phyloP scores from a whole-genome alignment of 495 filamentous ascomycete species.

The Achaetomiella virescens region DNA sequence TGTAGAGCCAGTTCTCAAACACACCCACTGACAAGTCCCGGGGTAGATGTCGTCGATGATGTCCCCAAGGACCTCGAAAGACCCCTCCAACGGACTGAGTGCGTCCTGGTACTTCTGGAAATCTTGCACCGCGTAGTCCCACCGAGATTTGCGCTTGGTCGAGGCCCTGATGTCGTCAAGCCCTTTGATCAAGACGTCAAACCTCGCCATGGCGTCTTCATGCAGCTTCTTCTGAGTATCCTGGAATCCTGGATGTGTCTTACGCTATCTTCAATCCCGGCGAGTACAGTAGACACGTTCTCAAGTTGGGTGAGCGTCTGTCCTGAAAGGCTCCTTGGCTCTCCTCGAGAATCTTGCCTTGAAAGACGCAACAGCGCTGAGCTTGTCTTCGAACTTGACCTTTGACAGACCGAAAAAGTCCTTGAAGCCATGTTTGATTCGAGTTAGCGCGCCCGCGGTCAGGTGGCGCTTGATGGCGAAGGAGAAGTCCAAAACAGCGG shows the following conservation, averaged over 20 bases:
- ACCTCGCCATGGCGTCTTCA: constrained; percentile 10
- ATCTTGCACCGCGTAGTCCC: constrained; percentile 24
- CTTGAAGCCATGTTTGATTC: constrained; percentile 25
- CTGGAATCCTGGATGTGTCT: constrained; percentile 17
- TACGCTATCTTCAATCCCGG: constrained; percentile 16
- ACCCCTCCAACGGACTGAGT: constrained; percentile 7
- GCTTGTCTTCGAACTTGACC: constrained; percentile 23
- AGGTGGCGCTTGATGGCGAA: constrained; percentile 24
- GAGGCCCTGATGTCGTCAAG: constrained; percentile 19
- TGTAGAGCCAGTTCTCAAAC: constrained; percentile 9
- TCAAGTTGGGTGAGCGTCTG: constrained; percentile 19
- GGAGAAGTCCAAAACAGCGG: constrained; percentile 23
- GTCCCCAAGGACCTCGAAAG: constrained; percentile 1
- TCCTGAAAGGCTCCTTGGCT: constrained; percentile 27
- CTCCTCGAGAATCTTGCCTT: constrained; percentile 27
- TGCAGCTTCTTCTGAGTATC: constrained; percentile 15
- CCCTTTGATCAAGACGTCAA: constrained; percentile 14
- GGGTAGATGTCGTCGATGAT: constrained; percentile 16
- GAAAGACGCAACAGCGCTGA: constrained; percentile 12
- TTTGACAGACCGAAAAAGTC: constrained; percentile 25
- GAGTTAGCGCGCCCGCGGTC: constrained; percentile 15
- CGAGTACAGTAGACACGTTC: constrained; percentile 11
- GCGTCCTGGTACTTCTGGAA: constrained; percentile 13
- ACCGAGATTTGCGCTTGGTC: constrained; percentile 21
- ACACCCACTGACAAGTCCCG: constrained; percentile 22